Base-by-base conservation (phyloP, 2,329 filamentous ascomycete species). In the Cladosporium sp. region DNA sequence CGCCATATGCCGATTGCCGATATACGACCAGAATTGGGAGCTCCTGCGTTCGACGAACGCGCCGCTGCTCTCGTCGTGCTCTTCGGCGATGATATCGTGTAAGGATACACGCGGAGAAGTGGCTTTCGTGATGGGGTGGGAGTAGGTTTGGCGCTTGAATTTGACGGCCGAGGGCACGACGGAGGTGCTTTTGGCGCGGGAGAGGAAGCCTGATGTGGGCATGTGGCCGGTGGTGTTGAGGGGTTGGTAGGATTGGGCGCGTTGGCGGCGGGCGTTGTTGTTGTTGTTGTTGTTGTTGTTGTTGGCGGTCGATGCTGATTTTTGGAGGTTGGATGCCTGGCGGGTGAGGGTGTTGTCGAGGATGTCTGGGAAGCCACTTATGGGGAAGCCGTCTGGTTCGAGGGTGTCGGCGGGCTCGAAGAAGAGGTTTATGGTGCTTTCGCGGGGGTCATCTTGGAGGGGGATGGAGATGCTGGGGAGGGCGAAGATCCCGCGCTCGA, bases 1-100 rank as follows among this genome's bases (percentile, higher is more conserved):
- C 1, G 71, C 72, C 73, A 76, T 76, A 65, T 76, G 73, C 25
- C 72, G 72, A 65, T 74, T 74, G 56, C 74, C 75, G 34, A 75
- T 76, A 54, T 76, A 76, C 3, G 74, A 75, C 75, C 75, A 76
- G 70, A 76, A 76, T n/a, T 74, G 67, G 53, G 74, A 75, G 16
- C 71, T 74, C 10, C 73, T 66, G n/a, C 67, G 63, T 58, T 69
- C 69, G 43, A 73, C 70, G 57, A 70, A 71, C 16, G 61, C 68
- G 13, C 71, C 71, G 8, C 59, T 53, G 36, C 57, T 58, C 54
- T 75, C 71, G 39, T 74, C 58, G 59, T 74, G 70, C 49, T 74
- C 70, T 51, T 73, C 70, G 11, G 71, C 65, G 39, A 76, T 75
- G 34, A 75, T 68, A 28, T 75, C 73, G 30, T 73, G 70, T 11